These are phyloP conservation scores for Fusarium sp. DNA, from an alignment of 2,329 filamentous ascomycete genomes.

Conservation along the genomic window DNA sequence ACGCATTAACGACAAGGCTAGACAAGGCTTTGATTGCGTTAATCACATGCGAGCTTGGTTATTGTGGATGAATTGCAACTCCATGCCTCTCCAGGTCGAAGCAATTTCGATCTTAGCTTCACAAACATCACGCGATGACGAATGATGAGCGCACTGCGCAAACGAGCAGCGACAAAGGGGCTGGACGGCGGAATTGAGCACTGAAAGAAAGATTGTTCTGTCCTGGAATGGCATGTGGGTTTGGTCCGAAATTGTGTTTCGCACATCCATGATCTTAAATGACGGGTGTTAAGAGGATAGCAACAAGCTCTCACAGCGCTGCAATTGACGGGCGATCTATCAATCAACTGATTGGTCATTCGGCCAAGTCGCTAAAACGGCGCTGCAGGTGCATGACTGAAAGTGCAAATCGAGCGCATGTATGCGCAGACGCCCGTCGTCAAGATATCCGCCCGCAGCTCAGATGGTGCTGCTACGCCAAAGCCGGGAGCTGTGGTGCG, in stretches of 20 bases:
- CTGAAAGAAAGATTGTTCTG: constrained; percentile 34
- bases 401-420: constrained; percentile 33
- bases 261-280: constrained; percentile 45
- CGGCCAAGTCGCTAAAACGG: constrained; percentile 43
- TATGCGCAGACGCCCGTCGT: constrained; percentile 37
- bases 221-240: constrained; percentile 26
- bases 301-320: constrained; percentile 37
- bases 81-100: constrained; percentile 29
- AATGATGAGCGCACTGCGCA: constrained; percentile 35
- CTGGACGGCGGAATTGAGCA: constrained; percentile 30
- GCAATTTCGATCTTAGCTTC: constrained; percentile 35
- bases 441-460: constrained; percentile 25
- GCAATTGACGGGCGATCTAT: constrained; percentile 15
- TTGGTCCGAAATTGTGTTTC: constrained; percentile 47
- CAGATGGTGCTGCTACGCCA: constrained; percentile 24
- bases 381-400: constrained; percentile 44
- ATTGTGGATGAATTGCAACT: constrained; percentile 33
- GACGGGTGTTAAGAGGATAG: constrained; percentile 43
- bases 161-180: constrained; percentile 40
- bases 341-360: constrained; percentile 34
- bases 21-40: constrained; percentile 28
- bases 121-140: constrained; percentile 27
- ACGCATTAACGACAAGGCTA: constrained; percentile 6
- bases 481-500: constrained; percentile 27
- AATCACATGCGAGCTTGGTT: constrained; percentile 19